Percentiles rank a stretch among this genome's conserved stretches.
Evolutionary conservation across 179 eudicot genomes (phyloP).

Genomic region (Spergularia azorica): DNA sequence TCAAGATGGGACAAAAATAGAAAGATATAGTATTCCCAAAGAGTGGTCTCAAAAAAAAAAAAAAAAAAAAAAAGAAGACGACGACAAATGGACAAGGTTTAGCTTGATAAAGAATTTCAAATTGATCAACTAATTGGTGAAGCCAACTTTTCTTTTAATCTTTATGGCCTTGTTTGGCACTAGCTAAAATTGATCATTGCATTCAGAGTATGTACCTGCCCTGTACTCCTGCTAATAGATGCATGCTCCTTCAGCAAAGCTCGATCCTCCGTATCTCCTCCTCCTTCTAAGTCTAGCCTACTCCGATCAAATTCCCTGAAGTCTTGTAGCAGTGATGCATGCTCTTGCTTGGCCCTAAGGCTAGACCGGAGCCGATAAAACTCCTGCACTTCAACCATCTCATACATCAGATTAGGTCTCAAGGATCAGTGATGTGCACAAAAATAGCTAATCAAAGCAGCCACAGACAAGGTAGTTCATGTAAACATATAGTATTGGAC

Average conservation of each 20-base stretch:
- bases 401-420: conserved; percentile 28
- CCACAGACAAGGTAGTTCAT: neutral
- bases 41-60: too few relatives aligned
- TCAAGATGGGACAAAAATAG: neutral
- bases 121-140: neutral
- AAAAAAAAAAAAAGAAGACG: neutral
- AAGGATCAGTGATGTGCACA: neutral
- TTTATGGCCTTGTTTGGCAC: too few relatives aligned
- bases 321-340: conserved; percentile 92
- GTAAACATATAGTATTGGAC: neutral
- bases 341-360: conserved; percentile 92
- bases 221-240: conserved; percentile 67
- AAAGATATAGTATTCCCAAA: neutral
- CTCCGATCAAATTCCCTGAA: conserved; percentile 86
- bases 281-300: conserved; percentile 84
- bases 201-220: conserved; percentile 55
- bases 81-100: neutral
- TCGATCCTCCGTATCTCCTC: conserved; percentile 62
- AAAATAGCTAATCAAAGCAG: neutral
- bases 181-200: too few relatives aligned
- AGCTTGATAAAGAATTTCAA: neutral
- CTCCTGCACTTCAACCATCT: conserved; percentile 59
- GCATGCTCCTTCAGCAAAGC: conserved; percentile 84
- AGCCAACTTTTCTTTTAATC: too few relatives aligned
- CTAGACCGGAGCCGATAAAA: conserved; percentile 87